Percentiles rank a stretch among this genome's conserved stretches.
phyloP scores from a whole-genome alignment of 108 stramenopile species.

The Asterionellopsis glacialis region DNA sequence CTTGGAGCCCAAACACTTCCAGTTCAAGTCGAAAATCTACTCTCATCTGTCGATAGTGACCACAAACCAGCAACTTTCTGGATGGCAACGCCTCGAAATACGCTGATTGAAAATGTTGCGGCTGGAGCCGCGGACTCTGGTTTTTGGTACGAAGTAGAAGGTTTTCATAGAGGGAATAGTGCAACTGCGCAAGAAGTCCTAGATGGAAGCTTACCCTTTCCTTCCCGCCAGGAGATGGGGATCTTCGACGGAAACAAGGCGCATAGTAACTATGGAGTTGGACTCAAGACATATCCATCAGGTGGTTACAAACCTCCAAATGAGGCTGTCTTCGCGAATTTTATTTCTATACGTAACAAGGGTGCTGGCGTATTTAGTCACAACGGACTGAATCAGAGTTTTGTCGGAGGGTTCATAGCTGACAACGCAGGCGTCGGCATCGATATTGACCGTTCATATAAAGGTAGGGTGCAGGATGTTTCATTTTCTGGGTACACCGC shows the following conservation, averaged over 20 bases:
- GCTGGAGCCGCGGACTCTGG: conserved; percentile 21
- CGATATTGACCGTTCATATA: conserved; percentile 8
- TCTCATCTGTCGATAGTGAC: conserved; percentile 6
- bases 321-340: conserved; percentile 10
- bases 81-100: conserved; percentile 18
- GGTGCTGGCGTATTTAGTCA: conserved; percentile 20
- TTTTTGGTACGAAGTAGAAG: conserved; percentile 27
- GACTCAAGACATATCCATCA: conserved; percentile 21
- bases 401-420: conserved; percentile 16
- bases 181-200: not conserved
- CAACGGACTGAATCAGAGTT: conserved; percentile 13
- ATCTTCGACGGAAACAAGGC: conserved; percentile 25
- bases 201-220: not conserved
- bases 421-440: conserved; percentile 14
- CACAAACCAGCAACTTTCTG: conserved; percentile 15
- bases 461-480: conserved; percentile 1
- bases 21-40: not conserved
- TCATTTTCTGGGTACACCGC: conserved; percentile 1
- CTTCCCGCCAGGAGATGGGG: not conserved
- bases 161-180: not conserved
- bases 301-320: conserved; percentile 14
- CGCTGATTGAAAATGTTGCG: conserved; percentile 21
- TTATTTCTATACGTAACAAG: conserved; percentile 16
- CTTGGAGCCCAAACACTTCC: conserved; percentile 19
- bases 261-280: conserved; percentile 9